Conservation (phyloP, 495 filamentous ascomycete species). For the Podospora tetraspora region DNA sequence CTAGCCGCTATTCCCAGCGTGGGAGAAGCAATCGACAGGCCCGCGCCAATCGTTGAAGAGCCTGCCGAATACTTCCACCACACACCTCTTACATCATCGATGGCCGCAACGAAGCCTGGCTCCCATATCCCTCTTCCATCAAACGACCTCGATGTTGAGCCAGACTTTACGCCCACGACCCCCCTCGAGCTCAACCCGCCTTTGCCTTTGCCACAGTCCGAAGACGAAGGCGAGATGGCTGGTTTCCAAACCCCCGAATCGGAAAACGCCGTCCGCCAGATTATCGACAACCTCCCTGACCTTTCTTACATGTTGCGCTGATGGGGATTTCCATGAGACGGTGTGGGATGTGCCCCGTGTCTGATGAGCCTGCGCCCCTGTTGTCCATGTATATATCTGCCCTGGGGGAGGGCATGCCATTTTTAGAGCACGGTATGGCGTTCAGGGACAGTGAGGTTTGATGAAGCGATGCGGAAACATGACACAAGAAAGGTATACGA, state of each 20-base stretch:
- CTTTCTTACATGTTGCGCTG: conserved; percentile 51
- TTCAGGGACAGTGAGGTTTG: neutral
- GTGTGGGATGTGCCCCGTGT: neutral
- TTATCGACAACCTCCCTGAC: conserved; percentile 44
- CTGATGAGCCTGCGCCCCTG: neutral
- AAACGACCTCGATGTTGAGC: neutral
- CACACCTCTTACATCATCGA: neutral
- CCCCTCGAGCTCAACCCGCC: conserved; percentile 17
- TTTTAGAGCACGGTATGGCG: neutral
- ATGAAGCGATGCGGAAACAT: neutral
- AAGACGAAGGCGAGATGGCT: conserved; percentile 1
- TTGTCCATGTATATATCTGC: neutral
- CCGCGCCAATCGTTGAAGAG: neutral
- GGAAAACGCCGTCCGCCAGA: conserved; percentile 10
- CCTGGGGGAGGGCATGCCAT: neutral
- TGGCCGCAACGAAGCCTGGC: neutral
- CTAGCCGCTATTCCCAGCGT: neutral
- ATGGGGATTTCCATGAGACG: neutral
- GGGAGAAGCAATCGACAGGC: neutral
- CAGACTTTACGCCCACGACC: conserved; percentile 14
- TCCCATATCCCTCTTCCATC: neutral
- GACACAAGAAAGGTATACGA: neutral
- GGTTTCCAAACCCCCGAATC: neutral
- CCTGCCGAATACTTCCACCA: neutral
- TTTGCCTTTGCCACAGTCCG: neutral